Evolutionary conservation across 2,329 filamentous ascomycete species (phyloP).

Genomic region (Colletotrichum costaricense): DNA sequence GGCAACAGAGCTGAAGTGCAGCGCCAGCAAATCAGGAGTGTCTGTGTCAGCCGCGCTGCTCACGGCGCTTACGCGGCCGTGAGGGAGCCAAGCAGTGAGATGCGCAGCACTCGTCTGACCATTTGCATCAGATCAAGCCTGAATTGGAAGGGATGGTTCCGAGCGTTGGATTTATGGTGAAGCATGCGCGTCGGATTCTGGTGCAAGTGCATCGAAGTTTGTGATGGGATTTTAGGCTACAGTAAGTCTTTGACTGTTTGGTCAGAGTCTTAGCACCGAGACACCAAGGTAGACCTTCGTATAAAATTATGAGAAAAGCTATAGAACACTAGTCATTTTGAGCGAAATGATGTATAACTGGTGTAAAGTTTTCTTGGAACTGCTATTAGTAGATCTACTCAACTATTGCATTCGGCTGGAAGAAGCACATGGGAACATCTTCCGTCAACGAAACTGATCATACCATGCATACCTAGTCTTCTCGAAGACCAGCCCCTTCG

Average conservation of each 20-base stretch:
- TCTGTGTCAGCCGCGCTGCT: slow-evolving; percentile 1
- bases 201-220: not conserved
- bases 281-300: not conserved
- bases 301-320: not conserved
- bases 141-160: not conserved
- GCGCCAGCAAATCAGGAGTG: slow-evolving; percentile 7
- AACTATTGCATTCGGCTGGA: too few species aligned
- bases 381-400: not conserved
- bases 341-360: not conserved
- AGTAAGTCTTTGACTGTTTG: not conserved
- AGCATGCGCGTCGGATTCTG: not conserved
- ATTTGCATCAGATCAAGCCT: not conserved
- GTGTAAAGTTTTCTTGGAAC: not conserved
- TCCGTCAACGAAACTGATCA: not conserved
- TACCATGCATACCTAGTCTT: too few species aligned
- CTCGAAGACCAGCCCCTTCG: too few species aligned
- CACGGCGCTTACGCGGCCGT: slow-evolving; percentile 33
- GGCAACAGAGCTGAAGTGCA: slow-evolving; percentile 24
- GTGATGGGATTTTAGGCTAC: not conserved
- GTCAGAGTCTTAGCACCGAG: not conserved
- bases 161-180: not conserved
- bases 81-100: slow-evolving; percentile 18
- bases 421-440: not conserved
- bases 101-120: not conserved
- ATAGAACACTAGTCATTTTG: not conserved